Conservation (phyloP, 176 grass and related monocot species). For the Cenchrus americanus region DNA sequence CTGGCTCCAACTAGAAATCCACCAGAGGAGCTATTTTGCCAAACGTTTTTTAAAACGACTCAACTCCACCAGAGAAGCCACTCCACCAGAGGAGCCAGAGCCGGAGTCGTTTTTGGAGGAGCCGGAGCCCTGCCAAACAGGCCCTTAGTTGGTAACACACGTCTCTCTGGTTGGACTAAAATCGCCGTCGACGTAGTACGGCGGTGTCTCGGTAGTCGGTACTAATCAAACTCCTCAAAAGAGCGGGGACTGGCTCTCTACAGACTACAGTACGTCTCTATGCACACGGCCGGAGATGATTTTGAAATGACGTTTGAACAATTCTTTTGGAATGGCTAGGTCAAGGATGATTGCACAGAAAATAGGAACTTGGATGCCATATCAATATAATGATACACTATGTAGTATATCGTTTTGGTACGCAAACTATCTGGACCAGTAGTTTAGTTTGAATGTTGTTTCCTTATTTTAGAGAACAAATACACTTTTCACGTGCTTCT, state of each 20-base stretch:
- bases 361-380: neutral
- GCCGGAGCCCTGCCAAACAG: no score
- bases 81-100: no score
- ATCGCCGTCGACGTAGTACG: neutral
- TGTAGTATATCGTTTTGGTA: neutral
- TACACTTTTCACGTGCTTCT: neutral
- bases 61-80: no score
- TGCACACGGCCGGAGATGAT: slow-evolving; percentile 17
- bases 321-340: neutral
- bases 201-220: neutral
- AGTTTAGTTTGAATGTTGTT: neutral
- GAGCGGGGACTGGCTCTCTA: neutral
- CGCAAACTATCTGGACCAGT: neutral
- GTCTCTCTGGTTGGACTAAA: neutral
- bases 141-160: neutral
- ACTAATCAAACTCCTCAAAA: neutral
- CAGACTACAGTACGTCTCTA: neutral
- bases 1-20: no score
- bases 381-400: neutral
- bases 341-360: neutral
- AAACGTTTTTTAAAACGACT: no score
- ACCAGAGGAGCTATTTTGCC: no score
- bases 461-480: neutral
- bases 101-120: no score
- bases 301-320: slow-evolving; percentile 8